Evolutionary conservation across 306 rosid species (phyloP).

Genomic region (Trifolium fragiferum): DNA sequence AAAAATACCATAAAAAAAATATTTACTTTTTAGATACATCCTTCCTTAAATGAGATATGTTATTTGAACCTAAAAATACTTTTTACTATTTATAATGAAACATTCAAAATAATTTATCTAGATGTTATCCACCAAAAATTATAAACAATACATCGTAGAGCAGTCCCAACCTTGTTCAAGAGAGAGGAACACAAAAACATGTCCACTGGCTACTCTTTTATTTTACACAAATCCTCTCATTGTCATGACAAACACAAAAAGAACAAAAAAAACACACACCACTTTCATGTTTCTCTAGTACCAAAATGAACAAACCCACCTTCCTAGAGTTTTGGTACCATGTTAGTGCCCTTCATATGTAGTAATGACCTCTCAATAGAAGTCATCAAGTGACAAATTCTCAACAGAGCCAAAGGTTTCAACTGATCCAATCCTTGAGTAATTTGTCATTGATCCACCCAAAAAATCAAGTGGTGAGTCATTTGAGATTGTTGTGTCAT

Average conservation of each 20-base stretch:
- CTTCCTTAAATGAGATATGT: no score
- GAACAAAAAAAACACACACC: conserved; percentile 11
- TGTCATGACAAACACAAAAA: conserved; percentile 15
- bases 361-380: conserved; percentile 49
- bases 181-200: conserved; percentile 41
- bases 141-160: conserved; percentile 43
- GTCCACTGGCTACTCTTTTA: conserved; percentile 47
- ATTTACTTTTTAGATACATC: no score
- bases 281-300: conserved; percentile 29
- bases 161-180: conserved; percentile 32
- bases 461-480: conserved; percentile 82
- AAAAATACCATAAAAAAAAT: no score
- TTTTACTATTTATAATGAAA: not conserved
- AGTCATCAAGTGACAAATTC: conserved; percentile 85
- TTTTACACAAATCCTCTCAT: conserved; percentile 50
- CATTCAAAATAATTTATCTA: conserved; percentile 33
- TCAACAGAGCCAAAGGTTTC: conserved; percentile 86
- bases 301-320: conserved; percentile 34
- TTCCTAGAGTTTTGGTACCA: conserved; percentile 25
- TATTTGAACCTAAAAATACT: no score
- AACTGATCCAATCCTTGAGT: conserved; percentile 63
- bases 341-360: conserved; percentile 16
- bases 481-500: conserved; percentile 74
- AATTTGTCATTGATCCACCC: conserved; percentile 81
- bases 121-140: conserved; percentile 38